A percentile compares a stretch with the other conserved stretches of the same genome.
Conservation (phyloP, 1,284 basidiomycete species). For the Moesziomyces globuligerus region DNA sequence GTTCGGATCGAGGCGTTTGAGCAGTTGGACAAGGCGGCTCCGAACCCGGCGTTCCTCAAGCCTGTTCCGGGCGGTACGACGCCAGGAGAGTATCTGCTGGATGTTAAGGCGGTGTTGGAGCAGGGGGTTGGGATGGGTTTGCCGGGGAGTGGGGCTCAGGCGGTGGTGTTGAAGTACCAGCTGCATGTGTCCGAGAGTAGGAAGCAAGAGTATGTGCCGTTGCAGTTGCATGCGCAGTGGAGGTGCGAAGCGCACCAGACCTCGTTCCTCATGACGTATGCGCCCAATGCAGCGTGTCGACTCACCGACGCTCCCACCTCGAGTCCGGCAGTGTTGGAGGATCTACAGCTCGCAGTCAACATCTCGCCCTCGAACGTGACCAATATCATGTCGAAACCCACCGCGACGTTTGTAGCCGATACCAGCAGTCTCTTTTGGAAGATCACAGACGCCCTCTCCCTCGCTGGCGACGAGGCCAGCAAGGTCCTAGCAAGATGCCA, state of each 20-base stretch:
- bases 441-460: conserved; percentile 57
- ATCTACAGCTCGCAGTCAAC: conserved; percentile 67
- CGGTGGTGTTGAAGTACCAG: conserved; percentile 71
- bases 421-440: conserved; percentile 69
- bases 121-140: conserved; percentile 20
- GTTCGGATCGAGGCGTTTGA: conserved; percentile 70
- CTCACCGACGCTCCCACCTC: background rate
- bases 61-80: conserved; percentile 64
- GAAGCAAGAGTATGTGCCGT: conserved; percentile 66
- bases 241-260: conserved; percentile 70
- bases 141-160: conserved; percentile 47
- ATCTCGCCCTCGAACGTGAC: conserved; percentile 68
- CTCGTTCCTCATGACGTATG: conserved; percentile 71
- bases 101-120: conserved; percentile 67
- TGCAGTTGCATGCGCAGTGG: conserved; percentile 71
- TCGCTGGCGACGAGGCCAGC: conserved; percentile 27
- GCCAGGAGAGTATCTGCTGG: conserved; percentile 70
- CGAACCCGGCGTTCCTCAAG: conserved; percentile 70
- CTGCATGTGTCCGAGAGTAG: conserved; percentile 68
- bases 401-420: conserved; percentile 68
- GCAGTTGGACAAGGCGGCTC: conserved; percentile 70
- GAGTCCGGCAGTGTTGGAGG: conserved; percentile 26
- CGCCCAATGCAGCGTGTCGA: conserved; percentile 52
- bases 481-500: conserved; percentile 71
- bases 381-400: conserved; percentile 71